phyloP scores from a whole-genome alignment of 108 stramenopile species.

The Nitzschia inconspicua region DNA sequence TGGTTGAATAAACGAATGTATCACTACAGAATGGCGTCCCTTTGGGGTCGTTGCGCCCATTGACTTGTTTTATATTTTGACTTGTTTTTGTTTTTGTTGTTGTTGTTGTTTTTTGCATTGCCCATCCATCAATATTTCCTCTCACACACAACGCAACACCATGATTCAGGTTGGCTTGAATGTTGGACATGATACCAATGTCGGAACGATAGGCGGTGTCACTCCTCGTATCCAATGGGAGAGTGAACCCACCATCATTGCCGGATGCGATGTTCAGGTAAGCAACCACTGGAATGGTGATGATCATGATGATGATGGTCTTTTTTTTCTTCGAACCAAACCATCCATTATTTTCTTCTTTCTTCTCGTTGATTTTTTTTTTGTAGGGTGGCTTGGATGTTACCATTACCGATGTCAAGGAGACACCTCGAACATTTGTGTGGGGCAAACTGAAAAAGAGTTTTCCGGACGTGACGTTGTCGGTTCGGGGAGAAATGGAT shows the following conservation, averaged over 20 bases:
- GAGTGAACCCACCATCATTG: conserved; percentile 4
- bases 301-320: neutral
- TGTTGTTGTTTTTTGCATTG: no score
- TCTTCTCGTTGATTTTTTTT: neutral
- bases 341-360: no score
- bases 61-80: no score
- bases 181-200: conserved; percentile 12
- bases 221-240: conserved; percentile 33
- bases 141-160: no score
- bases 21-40: no score
- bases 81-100: no score
- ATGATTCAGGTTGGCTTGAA: conserved; percentile 33
- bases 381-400: conserved; percentile 32
- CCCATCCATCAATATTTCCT: neutral
- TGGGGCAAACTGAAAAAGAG: conserved; percentile 36
- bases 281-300: neutral
- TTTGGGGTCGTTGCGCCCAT: no score
- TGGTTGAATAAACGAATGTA: no score
- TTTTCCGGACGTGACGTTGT: conserved; percentile 14
- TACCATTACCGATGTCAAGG: conserved; percentile 14
- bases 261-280: conserved; percentile 33
- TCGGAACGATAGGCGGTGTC: conserved; percentile 24
- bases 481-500: conserved; percentile 33
- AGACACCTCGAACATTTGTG: conserved; percentile 6
- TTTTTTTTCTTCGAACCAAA: neutral